A percentile compares a stretch with the other conserved stretches of the same genome.
phyloP scores from a whole-genome alignment of 495 filamentous ascomycete species.

The Podospora bellae-mahoneyi region DNA sequence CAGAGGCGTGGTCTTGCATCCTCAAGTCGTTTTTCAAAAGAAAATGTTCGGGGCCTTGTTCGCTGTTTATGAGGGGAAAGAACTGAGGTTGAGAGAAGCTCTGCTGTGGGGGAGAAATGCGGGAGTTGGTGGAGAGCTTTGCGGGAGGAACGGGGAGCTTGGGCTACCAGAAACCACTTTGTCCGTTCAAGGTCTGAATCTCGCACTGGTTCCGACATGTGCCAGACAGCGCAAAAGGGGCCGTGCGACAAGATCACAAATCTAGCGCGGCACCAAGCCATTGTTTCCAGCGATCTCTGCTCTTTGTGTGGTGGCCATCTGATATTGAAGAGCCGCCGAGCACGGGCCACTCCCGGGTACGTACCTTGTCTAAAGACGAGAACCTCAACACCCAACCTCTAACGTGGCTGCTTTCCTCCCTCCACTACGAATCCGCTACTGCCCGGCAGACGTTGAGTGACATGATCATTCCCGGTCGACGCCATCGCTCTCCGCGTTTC shows the following conservation, averaged over 20 bases:
- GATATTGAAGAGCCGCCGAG: slow-evolving; percentile 29
- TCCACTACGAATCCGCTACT: slow-evolving; percentile 5
- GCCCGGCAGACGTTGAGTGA: slow-evolving; percentile 12
- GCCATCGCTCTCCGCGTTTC: slow-evolving; percentile 42
- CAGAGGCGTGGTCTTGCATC: slow-evolving; percentile 13
- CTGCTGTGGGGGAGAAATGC: slow-evolving; percentile 1
- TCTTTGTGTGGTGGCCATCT: slow-evolving; percentile 10
- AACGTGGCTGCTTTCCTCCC: too few species aligned
- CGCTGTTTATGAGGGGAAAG: slow-evolving; percentile 17
- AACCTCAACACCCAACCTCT: slow-evolving; percentile 11
- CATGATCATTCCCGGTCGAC: slow-evolving; percentile 18
- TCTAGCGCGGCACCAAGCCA: not conserved
- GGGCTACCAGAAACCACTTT: slow-evolving; percentile 2
- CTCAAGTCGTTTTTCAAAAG: slow-evolving; percentile 27
- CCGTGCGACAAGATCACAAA: not conserved
- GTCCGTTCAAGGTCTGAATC: not conserved
- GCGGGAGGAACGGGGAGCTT: not conserved
- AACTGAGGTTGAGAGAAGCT: slow-evolving; percentile 2
- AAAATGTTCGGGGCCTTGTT: slow-evolving; percentile 19
- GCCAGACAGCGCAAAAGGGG: not conserved
- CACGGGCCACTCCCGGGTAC: slow-evolving; percentile 14
- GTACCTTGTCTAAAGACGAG: slow-evolving; percentile 17
- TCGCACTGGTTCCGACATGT: not conserved
- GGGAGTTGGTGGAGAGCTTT: not conserved
- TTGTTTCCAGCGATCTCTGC: not conserved